Evolutionary conservation across 225 moss, liverwort and hornwort species (phyloP).

Genomic region (Pleurozium schreberi): DNA sequence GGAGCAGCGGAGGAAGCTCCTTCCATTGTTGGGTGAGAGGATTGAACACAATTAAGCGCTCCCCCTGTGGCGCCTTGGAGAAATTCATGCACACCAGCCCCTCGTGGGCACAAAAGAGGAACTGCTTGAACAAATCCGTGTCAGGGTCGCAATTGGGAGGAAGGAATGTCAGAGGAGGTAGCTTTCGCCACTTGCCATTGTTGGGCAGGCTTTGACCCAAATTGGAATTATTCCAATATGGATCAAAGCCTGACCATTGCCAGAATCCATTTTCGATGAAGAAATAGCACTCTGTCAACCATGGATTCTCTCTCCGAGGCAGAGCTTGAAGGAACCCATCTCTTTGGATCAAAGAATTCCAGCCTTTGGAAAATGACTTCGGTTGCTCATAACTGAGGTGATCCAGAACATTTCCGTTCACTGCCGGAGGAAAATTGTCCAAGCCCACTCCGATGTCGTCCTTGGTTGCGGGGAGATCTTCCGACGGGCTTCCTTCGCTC

Average conservation of each 20-base stretch:
- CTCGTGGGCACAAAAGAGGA: background rate
- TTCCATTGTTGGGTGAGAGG: background rate
- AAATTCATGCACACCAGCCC: conserved; percentile 1
- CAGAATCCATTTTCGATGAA: background rate
- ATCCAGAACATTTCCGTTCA: background rate
- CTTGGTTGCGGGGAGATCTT: background rate
- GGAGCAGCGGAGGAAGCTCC: background rate
- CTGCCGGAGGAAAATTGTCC: background rate
- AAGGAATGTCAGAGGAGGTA: background rate
- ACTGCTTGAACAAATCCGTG: conserved; percentile 4
- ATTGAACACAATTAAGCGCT: background rate
- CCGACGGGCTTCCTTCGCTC: background rate
- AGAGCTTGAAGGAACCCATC: background rate
- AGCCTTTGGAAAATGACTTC: background rate
- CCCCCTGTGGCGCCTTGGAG: background rate
- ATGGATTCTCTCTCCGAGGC: background rate
- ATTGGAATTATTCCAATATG: background rate
- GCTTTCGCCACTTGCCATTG: background rate
- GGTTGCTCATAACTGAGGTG: background rate
- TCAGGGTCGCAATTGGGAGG: background rate
- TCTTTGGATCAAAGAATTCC: background rate
- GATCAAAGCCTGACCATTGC: background rate
- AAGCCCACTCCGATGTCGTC: background rate
- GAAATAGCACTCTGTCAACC: conserved; percentile 1
- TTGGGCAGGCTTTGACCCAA: background rate